Evolutionary conservation across 208 protist genomes (phyloP).

Genomic region (Leishmania lainsoni): DNA sequence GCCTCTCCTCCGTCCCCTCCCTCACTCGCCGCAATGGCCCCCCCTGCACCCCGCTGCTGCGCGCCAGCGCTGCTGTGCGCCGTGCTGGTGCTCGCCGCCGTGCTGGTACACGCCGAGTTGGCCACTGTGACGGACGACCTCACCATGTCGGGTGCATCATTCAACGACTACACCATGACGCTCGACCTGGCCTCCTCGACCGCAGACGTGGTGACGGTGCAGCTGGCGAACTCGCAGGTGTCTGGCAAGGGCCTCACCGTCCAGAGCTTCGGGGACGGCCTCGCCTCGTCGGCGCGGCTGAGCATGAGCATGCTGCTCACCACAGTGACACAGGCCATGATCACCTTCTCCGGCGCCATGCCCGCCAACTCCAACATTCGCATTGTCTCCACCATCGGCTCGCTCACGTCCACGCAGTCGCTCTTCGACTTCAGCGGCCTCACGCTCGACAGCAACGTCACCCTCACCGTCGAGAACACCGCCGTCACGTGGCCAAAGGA

Average conservation of each 20-base stretch:
- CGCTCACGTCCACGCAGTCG: constrained; percentile 15
- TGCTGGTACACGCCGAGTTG: constrained; percentile 11
- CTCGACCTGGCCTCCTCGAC: constrained; percentile 7
- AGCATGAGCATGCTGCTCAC: constrained; percentile 16
- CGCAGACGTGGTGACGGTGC: constrained; percentile 11
- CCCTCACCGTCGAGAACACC: constrained; percentile 15
- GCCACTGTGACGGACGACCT: background rate
- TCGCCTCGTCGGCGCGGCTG: constrained; percentile 1
- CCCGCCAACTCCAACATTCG: constrained; percentile 27
- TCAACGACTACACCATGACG: constrained; percentile 16
- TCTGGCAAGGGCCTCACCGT: constrained; percentile 16
- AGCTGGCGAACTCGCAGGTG: constrained; percentile 18
- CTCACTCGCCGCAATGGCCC: background rate
- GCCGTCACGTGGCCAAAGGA: constrained; percentile 14
- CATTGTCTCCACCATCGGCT: constrained; percentile 21
- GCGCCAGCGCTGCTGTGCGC: constrained; percentile 21
- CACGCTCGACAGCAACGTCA: constrained; percentile 16
- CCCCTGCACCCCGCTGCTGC: constrained; percentile 4
- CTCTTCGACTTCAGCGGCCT: constrained; percentile 30
- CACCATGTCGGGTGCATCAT: constrained; percentile 7
- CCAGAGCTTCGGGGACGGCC: background rate
- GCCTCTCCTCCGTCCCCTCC: background rate
- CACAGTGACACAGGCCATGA: constrained; percentile 3
- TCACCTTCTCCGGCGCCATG: constrained; percentile 19
- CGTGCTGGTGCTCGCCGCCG: constrained; percentile 22